Evolutionary conservation across 2,329 filamentous ascomycete species (phyloP).

Genomic region (Microascus cirrosus): DNA sequence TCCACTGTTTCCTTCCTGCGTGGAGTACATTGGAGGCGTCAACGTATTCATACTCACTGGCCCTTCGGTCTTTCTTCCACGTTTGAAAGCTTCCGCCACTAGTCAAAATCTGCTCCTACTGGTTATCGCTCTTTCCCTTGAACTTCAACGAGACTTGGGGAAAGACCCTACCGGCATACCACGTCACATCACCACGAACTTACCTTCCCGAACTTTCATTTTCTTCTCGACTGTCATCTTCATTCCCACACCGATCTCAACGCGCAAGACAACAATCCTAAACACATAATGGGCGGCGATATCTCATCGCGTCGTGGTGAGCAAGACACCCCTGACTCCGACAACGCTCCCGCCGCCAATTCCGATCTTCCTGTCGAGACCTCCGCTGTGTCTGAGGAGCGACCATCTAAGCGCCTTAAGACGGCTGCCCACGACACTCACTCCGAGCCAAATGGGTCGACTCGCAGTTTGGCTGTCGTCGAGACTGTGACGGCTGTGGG

Average conservation of each 20-base stretch:
- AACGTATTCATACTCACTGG: not conserved
- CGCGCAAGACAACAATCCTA: not conserved
- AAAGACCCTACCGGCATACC: not conserved
- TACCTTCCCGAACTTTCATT: not conserved
- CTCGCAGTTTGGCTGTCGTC: not conserved
- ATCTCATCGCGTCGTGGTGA: not conserved
- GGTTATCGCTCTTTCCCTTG: not conserved
- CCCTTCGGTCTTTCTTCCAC: not conserved
- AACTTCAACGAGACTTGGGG: not conserved
- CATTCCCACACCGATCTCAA: not conserved
- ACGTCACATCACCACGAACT: not conserved
- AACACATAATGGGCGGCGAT: not conserved
- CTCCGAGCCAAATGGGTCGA: slow-evolving; percentile 4
- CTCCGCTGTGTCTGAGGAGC: slow-evolving; percentile 5
- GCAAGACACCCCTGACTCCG: not conserved
- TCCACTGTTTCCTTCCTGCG: no score
- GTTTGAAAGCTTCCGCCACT: not conserved
- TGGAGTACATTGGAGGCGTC: not conserved
- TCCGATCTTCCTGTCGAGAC: not conserved
- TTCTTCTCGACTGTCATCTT: not conserved
- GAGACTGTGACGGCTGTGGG: not conserved
- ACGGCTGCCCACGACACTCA: slow-evolving; percentile 5
- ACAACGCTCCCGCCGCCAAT: not conserved
- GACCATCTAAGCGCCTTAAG: slow-evolving; percentile 13
- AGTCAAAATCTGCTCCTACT: not conserved